Evolutionary conservation across 2,329 filamentous ascomycete species (phyloP).

Genomic region (Sphaerulina vaccinii): DNA sequence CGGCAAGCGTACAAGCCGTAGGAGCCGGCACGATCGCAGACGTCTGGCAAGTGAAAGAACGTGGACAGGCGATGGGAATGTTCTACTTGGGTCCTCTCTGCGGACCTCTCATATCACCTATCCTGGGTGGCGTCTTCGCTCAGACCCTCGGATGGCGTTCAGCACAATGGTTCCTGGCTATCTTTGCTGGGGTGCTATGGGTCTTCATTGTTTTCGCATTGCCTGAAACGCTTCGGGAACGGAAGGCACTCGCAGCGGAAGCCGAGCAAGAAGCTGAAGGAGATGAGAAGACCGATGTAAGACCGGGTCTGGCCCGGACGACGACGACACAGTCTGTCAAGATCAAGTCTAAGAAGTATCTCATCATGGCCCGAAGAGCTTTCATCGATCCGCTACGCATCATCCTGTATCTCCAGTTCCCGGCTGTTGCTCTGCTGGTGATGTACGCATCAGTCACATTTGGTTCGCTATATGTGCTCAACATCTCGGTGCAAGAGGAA

Average conservation of each 20-base stretch:
- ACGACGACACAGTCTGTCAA: constrained; percentile 62
- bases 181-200: constrained; percentile 63
- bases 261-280: constrained; percentile 32
- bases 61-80: constrained; percentile 76
- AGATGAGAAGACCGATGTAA: constrained; percentile 27
- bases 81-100: constrained; percentile 79
- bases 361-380: constrained; percentile 56
- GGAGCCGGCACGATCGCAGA: constrained; percentile 82
- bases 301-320: constrained; percentile 45
- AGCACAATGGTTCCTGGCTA: constrained; percentile 74
- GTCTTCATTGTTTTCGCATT: constrained; percentile 60
- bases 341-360: constrained; percentile 55
- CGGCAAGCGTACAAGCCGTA: constrained; percentile 78
- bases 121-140: constrained; percentile 72
- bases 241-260: constrained; percentile 33
- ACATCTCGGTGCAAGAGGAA: constrained; percentile 71
- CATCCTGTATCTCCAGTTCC: constrained; percentile 69
- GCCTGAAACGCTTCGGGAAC: constrained; percentile 59
- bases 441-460: constrained; percentile 74
- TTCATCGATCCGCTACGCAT: constrained; percentile 72
- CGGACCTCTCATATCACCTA: constrained; percentile 72
- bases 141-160: constrained; percentile 70
- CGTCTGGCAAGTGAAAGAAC: constrained; percentile 70
- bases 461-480: constrained; percentile 71
- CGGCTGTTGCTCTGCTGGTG: constrained; percentile 70